Evolutionary conservation across 495 filamentous ascomycete genomes (phyloP), one percentile per base, ranked within the genome.

Genomic region (Daldinia decipiens): DNA sequence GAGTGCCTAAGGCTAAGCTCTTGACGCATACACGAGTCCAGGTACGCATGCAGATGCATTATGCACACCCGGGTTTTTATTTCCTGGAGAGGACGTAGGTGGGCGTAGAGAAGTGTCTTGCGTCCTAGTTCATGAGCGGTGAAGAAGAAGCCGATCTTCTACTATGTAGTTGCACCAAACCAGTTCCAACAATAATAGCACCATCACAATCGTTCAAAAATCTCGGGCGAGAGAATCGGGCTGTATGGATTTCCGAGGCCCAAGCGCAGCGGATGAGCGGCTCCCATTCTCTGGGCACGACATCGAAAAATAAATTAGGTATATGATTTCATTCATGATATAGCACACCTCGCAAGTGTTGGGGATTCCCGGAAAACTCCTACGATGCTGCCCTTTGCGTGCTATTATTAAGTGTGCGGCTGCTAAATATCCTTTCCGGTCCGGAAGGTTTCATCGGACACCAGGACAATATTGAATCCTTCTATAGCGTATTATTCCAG

Each of bases 371-470:
- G 38, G 57, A 38, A 36, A 36, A 45, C 63, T 51, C 61, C 69
- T 59, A 12, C 32, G 43, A 64, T 68, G 59, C 13, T 57, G 45
- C 60, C 55, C 6, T 68, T 61, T 62, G 6, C 19, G 31, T 64
- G 32, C 59, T 67, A 67, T 67, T 39, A 36, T 63, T 72, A 59
- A 55, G 59, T 39, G 59, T 67, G 63, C 53, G 70, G 70, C 60
- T 68, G 60, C 39, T 45, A 13, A 31, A 57, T 36, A 19, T 45
- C 54, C 13, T 61, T 65, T 71, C 63, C 47, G 55, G 59, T 27
- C 15, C 36, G 50, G 54, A 68, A 68, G 65, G 65, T 68, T 65
- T 72, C 69, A 67, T 64, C 59, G 38, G 54, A 66, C 50, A 32
- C 36, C 53, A 31, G 40, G 15, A 61, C 60, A 68, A 36, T 26